Base-by-base conservation (phyloP, 2,329 filamentous ascomycete genomes). In the Diaporthe aspalathi region DNA sequence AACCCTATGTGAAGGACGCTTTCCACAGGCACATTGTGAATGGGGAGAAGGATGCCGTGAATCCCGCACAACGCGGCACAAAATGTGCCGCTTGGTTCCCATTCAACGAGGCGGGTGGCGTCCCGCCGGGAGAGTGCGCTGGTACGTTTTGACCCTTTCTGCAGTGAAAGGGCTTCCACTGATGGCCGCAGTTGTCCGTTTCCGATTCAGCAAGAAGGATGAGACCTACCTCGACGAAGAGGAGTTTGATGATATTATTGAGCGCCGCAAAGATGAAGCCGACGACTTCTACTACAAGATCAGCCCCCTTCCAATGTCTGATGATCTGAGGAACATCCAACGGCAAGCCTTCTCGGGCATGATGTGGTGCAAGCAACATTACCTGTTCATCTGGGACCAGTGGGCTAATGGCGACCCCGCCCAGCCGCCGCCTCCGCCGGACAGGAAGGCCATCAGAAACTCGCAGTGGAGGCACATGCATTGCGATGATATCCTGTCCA, bases 351-450 rank as follows among this genome's bases (percentile, higher is more conserved):
- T 98, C 75, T 91, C 95, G 0, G 95, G 96, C 68, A 98, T 98
- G 95, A 92, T 98, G 88, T 98, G 95, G 95, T 97, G 93, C 74
- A 98, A 98, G 81, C 95, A 98, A 81, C 94, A 94, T 83, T 98
- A 98, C 81, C 90, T 97, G 79, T 98, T 98, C 81, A 90, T 98
- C 77, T 98, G 94, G 94, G 95, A 98, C 75, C 93, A 98, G 79
- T 98, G 95, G 95, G 94, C 95, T 32, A 97, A 97, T 74, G 95
- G 95, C 67, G 95, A 98, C 79, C 95, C 95, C 14, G 88, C 87
- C 60, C 94, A 95, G 85, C 94, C 95, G 53, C 93, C 95, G 40
- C 96, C 96, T 32, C 95, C 95, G 1, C 86, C 92, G 1, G 88
- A 89, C 49, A 89, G 95, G 69, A 97, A 96, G 80, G 87, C 89